These are phyloP conservation scores for Sporothrix protearum DNA, from an alignment of 2,329 filamentous ascomycete species.

Conservation along the genomic window DNA sequence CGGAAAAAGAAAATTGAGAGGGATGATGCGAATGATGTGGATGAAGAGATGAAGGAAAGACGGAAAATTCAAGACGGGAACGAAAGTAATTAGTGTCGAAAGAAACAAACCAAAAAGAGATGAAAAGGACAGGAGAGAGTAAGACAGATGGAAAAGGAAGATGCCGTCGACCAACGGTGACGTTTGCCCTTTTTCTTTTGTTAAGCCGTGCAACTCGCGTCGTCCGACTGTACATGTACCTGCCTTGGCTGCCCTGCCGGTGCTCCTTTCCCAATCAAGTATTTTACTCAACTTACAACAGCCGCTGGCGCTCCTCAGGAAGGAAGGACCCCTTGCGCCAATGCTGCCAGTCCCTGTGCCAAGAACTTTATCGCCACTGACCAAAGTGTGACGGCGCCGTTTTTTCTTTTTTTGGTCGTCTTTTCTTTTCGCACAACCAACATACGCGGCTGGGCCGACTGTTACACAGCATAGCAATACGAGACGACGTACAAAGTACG, in stretches of 20 bases:
- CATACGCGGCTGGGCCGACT: background rate
- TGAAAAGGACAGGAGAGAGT: background rate
- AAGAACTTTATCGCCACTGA: slow-evolving; percentile 3
- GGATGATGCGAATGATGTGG: background rate
- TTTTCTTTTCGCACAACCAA: background rate
- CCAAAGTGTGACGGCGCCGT: background rate
- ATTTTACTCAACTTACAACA: slow-evolving; percentile 17
- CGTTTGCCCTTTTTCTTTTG: background rate
- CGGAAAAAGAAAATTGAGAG: background rate
- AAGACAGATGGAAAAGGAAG: background rate
- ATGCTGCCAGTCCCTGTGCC: background rate
- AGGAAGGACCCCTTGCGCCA: background rate
- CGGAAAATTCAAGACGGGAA: background rate
- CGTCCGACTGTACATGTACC: background rate
- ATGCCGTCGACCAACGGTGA: background rate
- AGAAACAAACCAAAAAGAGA: background rate
- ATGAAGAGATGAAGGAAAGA: background rate
- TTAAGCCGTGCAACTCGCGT: background rate
- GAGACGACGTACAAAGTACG: background rate
- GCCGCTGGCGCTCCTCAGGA: background rate
- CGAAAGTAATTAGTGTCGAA: background rate
- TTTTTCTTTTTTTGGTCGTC: background rate
- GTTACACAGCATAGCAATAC: background rate
- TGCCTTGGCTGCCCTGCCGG: background rate
- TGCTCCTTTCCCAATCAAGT: slow-evolving; percentile 13